Evolutionary conservation across 352 stramenopile genomes (phyloP).

Genomic region (Phytopythium kandeliae): DNA sequence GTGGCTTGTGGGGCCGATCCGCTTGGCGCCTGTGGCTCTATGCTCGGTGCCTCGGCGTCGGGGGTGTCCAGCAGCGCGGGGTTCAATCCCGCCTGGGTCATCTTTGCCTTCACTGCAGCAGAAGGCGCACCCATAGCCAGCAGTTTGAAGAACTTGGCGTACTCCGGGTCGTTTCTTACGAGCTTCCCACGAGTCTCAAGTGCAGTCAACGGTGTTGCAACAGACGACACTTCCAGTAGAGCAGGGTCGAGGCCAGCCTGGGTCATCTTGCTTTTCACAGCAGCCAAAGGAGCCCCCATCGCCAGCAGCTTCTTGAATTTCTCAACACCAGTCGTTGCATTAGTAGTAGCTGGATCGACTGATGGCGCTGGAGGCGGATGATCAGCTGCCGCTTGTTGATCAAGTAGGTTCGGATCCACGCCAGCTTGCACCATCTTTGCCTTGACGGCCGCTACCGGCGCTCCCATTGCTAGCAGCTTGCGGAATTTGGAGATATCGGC

Average conservation of each 20-base stretch:
- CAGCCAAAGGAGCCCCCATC: conserved; percentile 52
- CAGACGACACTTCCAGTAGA: conserved; percentile 27
- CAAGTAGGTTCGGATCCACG: conserved; percentile 41
- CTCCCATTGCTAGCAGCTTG: conserved; percentile 85
- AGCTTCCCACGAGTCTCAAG: conserved; percentile 2
- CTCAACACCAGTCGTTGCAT: conserved; percentile 16
- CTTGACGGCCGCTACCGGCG: conserved; percentile 60
- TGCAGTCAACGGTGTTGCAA: background rate
- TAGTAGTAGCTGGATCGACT: background rate
- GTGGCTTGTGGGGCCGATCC: background rate
- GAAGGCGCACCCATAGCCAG: conserved; percentile 50
- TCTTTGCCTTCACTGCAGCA: conserved; percentile 54
- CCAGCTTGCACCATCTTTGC: conserved; percentile 67
- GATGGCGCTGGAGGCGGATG: conserved; percentile 5
- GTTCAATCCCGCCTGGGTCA: conserved; percentile 81
- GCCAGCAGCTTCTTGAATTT: conserved; percentile 64
- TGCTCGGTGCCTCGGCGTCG: conserved; percentile 32
- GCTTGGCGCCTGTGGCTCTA: background rate
- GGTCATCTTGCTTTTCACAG: conserved; percentile 62
- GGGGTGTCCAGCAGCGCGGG: conserved; percentile 59
- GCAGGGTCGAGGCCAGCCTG: conserved; percentile 56
- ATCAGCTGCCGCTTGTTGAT: conserved; percentile 22
- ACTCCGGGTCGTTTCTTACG: conserved; percentile 50
- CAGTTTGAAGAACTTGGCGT: conserved; percentile 70
- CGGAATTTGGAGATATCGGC: conserved; percentile 78